Evolutionary conservation across 2,329 filamentous ascomycete species (phyloP).

Genomic region (Colletotrichum sp.): DNA sequence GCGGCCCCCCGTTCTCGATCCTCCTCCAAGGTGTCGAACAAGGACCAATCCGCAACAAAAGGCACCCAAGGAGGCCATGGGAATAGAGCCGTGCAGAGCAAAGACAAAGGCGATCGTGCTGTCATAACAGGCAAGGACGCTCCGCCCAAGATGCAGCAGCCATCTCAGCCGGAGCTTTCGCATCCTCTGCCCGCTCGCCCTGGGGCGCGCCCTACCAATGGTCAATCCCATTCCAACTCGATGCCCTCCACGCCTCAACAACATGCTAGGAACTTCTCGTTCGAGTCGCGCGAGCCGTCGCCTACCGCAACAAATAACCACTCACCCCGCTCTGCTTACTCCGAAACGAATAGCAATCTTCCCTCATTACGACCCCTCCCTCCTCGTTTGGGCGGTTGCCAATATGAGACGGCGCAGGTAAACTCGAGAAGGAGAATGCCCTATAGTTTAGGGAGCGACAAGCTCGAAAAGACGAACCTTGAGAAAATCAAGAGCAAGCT

Average conservation of each 20-base stretch:
- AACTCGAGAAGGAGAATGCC: conserved; percentile 86
- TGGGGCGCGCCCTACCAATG: conserved; percentile 26
- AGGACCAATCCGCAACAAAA: conserved; percentile 52
- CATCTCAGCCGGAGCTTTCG: conserved; percentile 43
- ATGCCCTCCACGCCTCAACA: conserved; percentile 94
- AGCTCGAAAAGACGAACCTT: conserved; percentile 73
- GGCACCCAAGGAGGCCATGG: conserved; percentile 64
- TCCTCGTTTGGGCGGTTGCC: conserved; percentile 68
- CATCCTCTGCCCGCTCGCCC: conserved; percentile 27
- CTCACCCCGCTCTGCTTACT: conserved; percentile 89
- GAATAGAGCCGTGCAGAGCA: conserved; percentile 63
- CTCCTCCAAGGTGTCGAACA: conserved; percentile 64
- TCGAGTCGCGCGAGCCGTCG: conserved; percentile 79
- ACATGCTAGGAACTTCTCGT: conserved; percentile 81
- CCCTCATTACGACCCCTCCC: conserved; percentile 72
- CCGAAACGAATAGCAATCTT: conserved; percentile 80
- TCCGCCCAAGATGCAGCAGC: conserved; percentile 51
- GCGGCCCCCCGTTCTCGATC: conserved; percentile 62
- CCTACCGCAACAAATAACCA: conserved; percentile 78
- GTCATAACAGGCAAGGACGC: conserved; percentile 65
- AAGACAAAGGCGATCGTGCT: conserved; percentile 66
- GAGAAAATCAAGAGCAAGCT: conserved; percentile 76
- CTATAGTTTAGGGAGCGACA: conserved; percentile 86
- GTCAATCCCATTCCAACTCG: conserved; percentile 74
- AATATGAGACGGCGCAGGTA: conserved; percentile 86